These are phyloP conservation scores for Gossypium lobatum DNA, from an alignment of 441 rosid genomes.

Conservation along the genomic window DNA sequence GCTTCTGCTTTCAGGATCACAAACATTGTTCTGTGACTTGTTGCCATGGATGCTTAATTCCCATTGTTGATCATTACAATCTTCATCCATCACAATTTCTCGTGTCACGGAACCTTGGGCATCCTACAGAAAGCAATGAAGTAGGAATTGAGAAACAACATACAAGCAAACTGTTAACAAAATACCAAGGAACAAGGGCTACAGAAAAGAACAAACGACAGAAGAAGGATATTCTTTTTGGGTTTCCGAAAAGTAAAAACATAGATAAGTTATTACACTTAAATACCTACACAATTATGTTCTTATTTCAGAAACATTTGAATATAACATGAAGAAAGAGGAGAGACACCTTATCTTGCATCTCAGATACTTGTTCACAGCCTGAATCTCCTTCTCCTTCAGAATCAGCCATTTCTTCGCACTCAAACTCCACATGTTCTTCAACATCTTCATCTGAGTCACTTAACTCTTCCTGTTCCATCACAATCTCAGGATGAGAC, in stretches of 20 bases:
- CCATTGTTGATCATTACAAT: constrained; percentile 27
- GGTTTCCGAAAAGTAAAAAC: neutral
- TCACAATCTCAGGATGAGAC: constrained; percentile 79
- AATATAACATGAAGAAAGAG: constrained; percentile 10
- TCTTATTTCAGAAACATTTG: constrained; percentile 11
- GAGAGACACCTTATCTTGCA: constrained; percentile 47
- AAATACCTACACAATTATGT: constrained; percentile 6
- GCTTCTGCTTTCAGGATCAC: constrained; percentile 19
- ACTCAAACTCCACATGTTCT: constrained; percentile 92
- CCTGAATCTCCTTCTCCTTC: constrained; percentile 71
- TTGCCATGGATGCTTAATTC: constrained; percentile 12
- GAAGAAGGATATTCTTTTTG: neutral
- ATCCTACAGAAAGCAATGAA: constrained; percentile 37
- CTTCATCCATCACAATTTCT: constrained; percentile 24
- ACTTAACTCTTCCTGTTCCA: constrained; percentile 98
- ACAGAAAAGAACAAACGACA: neutral
- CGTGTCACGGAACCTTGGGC: constrained; percentile 23
- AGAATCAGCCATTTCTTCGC: constrained; percentile 98
- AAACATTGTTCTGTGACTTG: constrained; percentile 9
- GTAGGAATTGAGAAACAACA: constrained; percentile 1
- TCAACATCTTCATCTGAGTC: constrained; percentile 92
- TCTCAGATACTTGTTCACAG: constrained; percentile 37
- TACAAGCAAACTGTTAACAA: neutral
- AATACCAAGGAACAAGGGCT: neutral
- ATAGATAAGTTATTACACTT: neutral